Base-by-base conservation (phyloP, 163 green algal species). In the Volvox carteri region DNA sequence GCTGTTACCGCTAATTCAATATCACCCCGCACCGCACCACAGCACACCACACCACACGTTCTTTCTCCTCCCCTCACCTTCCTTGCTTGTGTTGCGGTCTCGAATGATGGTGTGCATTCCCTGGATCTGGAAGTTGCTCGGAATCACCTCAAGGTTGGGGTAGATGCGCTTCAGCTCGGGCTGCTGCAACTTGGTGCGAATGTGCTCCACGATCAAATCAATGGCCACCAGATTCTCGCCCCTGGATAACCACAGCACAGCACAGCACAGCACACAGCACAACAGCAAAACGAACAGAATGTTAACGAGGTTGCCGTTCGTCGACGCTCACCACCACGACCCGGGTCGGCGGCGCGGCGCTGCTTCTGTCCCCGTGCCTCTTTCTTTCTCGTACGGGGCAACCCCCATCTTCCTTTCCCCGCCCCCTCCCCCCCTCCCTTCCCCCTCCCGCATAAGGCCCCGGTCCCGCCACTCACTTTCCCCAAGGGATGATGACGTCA, bases 21-120 rank as follows among this genome's bases (percentile, higher is more conserved):
- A n/a, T n/a, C n/a, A n/a, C n/a, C n/a, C n/a, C n/a, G n/a, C n/a
- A n/a, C n/a, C n/a, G n/a, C n/a, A n/a, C n/a, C n/a, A n/a, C n/a
- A n/a, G n/a, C n/a, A n/a, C n/a, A n/a, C n/a, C n/a, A n/a, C n/a
- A n/a, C n/a, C n/a, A n/a, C n/a, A n/a, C n/a, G n/a, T n/a, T 39
- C 19, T 21, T 19, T 7, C 39, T 56, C 39, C 18, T 23, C 4
- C 70, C 12, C 81, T 41, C 44, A 87, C 81, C 97, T 37, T 93
- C 77, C 56, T 96, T 96, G 88, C 74, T 84, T 18, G 96, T 98
- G 8, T 90, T 86, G 16, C 42, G 35, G 88, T 98, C 95, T 18
- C 97, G 94, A 60, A 99, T 98, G 87, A 99, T 97, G 41, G 97
- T 99, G 95, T 99, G 97, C 96, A 99, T 98, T 89, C 96, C 97